Base-by-base conservation (phyloP, 305 asterid genomes). In the Withania somnifera region DNA sequence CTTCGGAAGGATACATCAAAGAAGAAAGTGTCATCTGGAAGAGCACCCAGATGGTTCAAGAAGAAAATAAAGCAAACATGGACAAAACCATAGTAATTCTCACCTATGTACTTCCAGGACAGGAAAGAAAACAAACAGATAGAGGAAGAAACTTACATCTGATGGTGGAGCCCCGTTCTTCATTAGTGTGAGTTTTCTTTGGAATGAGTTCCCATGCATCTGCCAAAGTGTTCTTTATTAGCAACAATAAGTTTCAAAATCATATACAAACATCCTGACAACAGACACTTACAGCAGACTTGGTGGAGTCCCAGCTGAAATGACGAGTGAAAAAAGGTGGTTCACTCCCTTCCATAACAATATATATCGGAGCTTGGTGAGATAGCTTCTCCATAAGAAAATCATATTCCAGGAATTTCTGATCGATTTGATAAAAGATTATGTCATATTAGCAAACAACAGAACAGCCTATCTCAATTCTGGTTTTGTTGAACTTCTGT, bases 181-280 rank as follows among this genome's bases (percentile, higher is more conserved):
- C 50, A 97, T 86, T 58, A 93, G 86, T 19, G 97, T 86, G 81
- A 97, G 93, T 82, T 91, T 97, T 87, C 98, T 90, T 89, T 97
- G 97, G 90, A 95, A 97, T 58, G 99, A 97, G 93, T 95, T 86
- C 28, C 99, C 99, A 54, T 88, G 98, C 95, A 95, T 92, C 99
- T 97, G 91, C 61, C 75, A 20, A 78, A 64, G 53, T 51, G 75
- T 47, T 64, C 14, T 47, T 38, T 80, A 52, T 89, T 85, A 83
- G 69, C 58, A 78, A 84, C 57, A 47, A 50, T 8, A 24, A 75
- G 61, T 28, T 28, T 47, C 61, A 75, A 75, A 75, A 50, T 75
- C 79, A 75, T 26, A 75, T 50, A 45, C n/a, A 50, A 71, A 75
- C 79, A 75, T 28, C 61, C 47, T 50, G 61, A 50, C n/a, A n/a